phyloP scores from a whole-genome alignment of 2,329 filamentous ascomycete genomes.

The Aspergillus thermomutatus region DNA sequence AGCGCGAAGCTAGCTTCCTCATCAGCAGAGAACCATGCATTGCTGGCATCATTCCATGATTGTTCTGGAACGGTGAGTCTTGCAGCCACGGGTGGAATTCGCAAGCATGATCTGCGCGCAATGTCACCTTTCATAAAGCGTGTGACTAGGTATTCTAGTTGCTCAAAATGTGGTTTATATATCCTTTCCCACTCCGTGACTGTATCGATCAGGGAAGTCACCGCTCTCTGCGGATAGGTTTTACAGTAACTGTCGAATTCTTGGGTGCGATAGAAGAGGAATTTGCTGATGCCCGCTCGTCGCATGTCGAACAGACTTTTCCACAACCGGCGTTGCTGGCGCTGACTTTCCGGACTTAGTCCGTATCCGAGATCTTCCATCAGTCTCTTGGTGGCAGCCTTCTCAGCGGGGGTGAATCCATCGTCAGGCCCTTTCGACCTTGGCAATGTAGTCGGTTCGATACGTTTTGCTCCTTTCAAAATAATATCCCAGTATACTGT shows the following conservation, averaged over 20 bases:
- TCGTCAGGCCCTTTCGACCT: conserved; percentile 12
- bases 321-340: conserved; percentile 12
- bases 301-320: conserved; percentile 17
- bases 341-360: conserved; percentile 13
- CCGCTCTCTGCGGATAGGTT: neutral
- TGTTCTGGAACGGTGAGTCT: conserved; percentile 6
- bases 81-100: conserved; percentile 4
- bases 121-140: conserved; percentile 8
- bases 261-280: conserved; percentile 15
- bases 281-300: conserved; percentile 12
- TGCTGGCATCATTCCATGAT: conserved; percentile 12
- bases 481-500: conserved; percentile 15
- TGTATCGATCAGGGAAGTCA: conserved; percentile 7
- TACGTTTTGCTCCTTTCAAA: conserved; percentile 10
- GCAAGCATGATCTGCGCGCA: conserved; percentile 4
- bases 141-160: conserved; percentile 12
- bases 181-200: conserved; percentile 10
- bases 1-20: too few species aligned
- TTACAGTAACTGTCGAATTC: conserved; percentile 16
- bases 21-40: conserved; percentile 7
- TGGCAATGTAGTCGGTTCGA: conserved; percentile 11
- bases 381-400: conserved; percentile 13
- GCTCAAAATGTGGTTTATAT: conserved; percentile 11
- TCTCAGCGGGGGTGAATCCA: conserved; percentile 16
- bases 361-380: conserved; percentile 14